Evolutionary conservation across 2,329 filamentous ascomycete genomes (phyloP), one percentile per base, ranked within the genome.

Genomic region (Setomelanomma holmii): DNA sequence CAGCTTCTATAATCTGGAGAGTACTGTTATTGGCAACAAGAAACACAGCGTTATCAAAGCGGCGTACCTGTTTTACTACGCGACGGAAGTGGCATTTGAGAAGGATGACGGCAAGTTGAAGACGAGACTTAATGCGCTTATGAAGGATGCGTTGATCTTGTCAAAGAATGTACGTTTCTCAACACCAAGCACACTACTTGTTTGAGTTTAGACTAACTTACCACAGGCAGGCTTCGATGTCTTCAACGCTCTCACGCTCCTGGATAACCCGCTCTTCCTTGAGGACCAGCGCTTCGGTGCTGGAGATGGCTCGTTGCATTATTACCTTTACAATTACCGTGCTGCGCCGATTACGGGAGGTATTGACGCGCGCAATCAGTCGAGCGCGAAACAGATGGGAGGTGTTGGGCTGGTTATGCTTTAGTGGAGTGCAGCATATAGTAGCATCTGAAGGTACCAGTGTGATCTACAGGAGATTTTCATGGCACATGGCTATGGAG

Each of bases 41-140:
- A 90, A 90, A 73, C 89, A 96, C 78, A 84, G 86, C 53, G 85
- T 86, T 51, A 87, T 99, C 67, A 89, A 88, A 61, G 95, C 93
- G 3, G 95, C 95, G 23, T 99, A 99, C 76, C 84, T 98, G 49
- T 99, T 93, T 80, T 99, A 99, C 82, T 99, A 99, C 73, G 95
- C 90, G 51, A 89, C 89, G 5, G 91, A 96, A 67, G 80, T 84
- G 4, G 93, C 88, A 10, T 89, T 97, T 59, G 71, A 77, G 2
- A 58, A 60, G 38, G 80, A 85, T 4, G 79, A 82, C 55, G 77
- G 76, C 14, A 85, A 85, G 23, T 82, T 96, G 62, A 93, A 93
- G 78, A 79, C 82, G n/a, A 87, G 93, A 21, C 83, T 99, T 57
- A 93, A 96, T 73, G 78, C 82, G 39, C 81, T 99, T 58, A 84